Conservation (phyloP, 1,284 basidiomycete species). For the Ganoderma meredithae region DNA sequence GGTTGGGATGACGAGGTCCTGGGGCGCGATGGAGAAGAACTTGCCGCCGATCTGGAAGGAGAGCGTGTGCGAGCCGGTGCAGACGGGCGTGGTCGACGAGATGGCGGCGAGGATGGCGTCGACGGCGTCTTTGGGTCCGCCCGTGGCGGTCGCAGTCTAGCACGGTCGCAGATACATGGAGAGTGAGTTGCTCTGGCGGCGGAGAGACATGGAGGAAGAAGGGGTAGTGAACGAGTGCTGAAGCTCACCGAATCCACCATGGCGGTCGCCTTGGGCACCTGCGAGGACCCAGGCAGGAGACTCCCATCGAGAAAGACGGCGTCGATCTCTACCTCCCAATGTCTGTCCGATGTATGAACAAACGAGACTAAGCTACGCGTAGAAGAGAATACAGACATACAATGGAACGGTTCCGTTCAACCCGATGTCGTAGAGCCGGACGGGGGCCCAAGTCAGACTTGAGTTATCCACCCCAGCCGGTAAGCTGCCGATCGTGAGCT, state of each 20-base stretch:
- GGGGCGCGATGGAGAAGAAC: neutral
- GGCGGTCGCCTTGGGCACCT: neutral
- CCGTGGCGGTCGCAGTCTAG: neutral
- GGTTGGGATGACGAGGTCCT: neutral
- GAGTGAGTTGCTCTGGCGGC: neutral
- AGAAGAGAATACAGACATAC: neutral
- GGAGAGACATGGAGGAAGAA: neutral
- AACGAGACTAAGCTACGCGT: neutral
- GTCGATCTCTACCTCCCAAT: neutral
- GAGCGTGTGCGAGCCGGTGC: neutral
- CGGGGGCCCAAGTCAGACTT: neutral
- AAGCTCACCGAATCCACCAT: neutral
- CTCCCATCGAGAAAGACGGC: neutral
- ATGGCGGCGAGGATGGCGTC: neutral
- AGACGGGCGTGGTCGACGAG: neutral
- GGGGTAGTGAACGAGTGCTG: neutral
- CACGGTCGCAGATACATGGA: neutral
- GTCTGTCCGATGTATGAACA: neutral
- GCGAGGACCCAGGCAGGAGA: neutral
- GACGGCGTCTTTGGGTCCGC: neutral
- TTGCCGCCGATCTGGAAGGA: slow-evolving; percentile 1
- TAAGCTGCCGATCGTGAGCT: neutral
- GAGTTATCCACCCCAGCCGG: neutral
- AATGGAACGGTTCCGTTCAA: neutral
- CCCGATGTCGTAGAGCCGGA: neutral